Evolutionary conservation across 1,284 basidiomycete genomes (phyloP).

Genomic region (Vanrija humicola): DNA sequence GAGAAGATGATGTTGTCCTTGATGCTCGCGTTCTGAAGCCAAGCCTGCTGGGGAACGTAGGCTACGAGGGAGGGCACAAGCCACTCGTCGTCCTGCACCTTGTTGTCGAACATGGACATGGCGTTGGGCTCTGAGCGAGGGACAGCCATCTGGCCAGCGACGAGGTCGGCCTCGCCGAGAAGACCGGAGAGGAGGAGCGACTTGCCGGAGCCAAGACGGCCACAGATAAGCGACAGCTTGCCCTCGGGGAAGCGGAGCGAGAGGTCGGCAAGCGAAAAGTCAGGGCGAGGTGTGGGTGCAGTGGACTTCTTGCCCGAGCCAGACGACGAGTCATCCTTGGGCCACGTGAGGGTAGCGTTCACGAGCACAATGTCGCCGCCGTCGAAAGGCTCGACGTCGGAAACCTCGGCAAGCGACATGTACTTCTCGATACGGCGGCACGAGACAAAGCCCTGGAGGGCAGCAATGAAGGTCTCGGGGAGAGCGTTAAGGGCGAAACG

Average conservation of each 20-base stretch:
- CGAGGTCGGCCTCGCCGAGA: conserved; percentile 83
- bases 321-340: conserved; percentile 57
- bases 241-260: conserved; percentile 71
- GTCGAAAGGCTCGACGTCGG: conserved; percentile 56
- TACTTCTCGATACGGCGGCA: conserved; percentile 88
- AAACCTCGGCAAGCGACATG: conserved; percentile 66
- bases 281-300: conserved; percentile 66
- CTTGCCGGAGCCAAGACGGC: conserved; percentile 66
- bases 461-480: conserved; percentile 83
- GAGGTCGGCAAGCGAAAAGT: conserved; percentile 78
- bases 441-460: conserved; percentile 77
- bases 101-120: conserved; percentile 57
- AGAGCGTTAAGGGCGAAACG: conserved; percentile 67
- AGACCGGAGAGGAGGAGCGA: conserved; percentile 72
- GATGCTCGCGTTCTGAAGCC: conserved; percentile 84
- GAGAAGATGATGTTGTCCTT: conserved; percentile 92
- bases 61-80: conserved; percentile 66
- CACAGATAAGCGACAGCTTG: conserved; percentile 75
- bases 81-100: conserved; percentile 61
- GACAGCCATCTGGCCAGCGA: conserved; percentile 64
- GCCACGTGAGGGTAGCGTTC: conserved; percentile 85
- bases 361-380: conserved; percentile 63
- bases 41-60: conserved; percentile 79
- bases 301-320: conserved; percentile 48
- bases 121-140: conserved; percentile 78